Evolutionary conservation across 2,329 filamentous ascomycete genomes (phyloP), one percentile per base, ranked within the genome.

Genomic region (Nothopassalora personata): DNA sequence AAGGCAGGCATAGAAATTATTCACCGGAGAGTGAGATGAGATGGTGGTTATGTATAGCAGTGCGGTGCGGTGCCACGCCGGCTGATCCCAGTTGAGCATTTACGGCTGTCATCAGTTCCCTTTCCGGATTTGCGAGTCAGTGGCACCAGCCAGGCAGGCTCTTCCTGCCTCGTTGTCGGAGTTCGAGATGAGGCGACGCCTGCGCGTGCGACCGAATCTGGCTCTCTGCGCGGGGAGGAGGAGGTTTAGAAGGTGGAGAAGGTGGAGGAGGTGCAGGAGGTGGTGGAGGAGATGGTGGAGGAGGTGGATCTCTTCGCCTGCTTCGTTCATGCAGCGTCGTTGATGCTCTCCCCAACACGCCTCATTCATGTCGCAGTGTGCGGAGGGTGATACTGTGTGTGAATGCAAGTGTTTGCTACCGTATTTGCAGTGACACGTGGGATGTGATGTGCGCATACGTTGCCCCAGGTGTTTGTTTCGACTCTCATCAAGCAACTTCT

Each of bases 1-100:
- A 68, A 71, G 15, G 64, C 62, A 28, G 68, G 58, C 68, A 71
- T 70, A 50, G 43, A 52, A 15, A 11, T 23, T 23, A 23, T 23
- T 23, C 23, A 23, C 23, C 23, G 23, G 19, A 19, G 3, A 28
- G 46, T 13, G 18, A 28, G 46, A 27, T 49, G 46, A 49, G 18
- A 6, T 3, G 19, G 46, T 3, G 19, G 46, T 23, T 49, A 9
- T 31, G 19, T 5, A 10, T 47, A 47, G 23, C 45, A 47, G 45
- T 11, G 45, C 10, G n/a, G 23, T 23, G 19, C 19, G n/a, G 23
- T 23, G 19, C 19, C 43, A 49, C 23, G 49, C n/a, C 11, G 49
- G 30, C 49, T 9, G 23, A 34, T 34, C 28, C 49, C 28, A 33
- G 48, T 30, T 3, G 28, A 15, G 48, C 23, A 51, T 2, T 51